These are phyloP conservation scores for Penicillium herquei DNA, from an alignment of 495 filamentous ascomycete species.

Conservation along the genomic window DNA sequence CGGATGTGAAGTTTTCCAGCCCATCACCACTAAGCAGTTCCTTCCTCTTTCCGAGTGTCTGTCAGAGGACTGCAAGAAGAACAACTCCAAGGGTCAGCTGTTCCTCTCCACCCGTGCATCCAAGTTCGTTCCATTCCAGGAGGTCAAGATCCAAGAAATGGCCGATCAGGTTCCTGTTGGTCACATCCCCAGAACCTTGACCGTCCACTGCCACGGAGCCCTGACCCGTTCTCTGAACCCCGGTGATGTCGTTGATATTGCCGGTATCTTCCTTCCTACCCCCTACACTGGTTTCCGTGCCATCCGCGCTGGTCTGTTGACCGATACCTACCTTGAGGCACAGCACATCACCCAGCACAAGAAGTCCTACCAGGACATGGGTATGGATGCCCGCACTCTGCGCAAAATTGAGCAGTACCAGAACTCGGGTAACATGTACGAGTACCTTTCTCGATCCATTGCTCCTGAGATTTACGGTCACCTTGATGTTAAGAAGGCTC, in stretches of 20 bases:
- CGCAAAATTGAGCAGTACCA: constrained; percentile 78
- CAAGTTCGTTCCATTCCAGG: constrained; percentile 96
- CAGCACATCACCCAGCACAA: constrained; percentile 94
- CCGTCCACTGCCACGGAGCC: constrained; percentile 83
- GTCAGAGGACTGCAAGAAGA: constrained; percentile 82
- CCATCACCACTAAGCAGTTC: constrained; percentile 87
- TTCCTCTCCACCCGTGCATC: constrained; percentile 91
- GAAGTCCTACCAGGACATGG: constrained; percentile 89
- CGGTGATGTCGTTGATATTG: constrained; percentile 89
- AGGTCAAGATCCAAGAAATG: constrained; percentile 98
- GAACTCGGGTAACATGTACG: constrained; percentile 86
- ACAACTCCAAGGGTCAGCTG: constrained; percentile 89
- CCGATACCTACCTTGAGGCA: constrained; percentile 95
- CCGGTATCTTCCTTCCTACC: constrained; percentile 93
- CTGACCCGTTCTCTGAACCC: constrained; percentile 84
- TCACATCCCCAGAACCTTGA: constrained; percentile 89
- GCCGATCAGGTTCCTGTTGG: constrained; percentile 97
- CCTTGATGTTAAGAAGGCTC: constrained; percentile 94
- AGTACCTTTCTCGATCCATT: constrained; percentile 90
- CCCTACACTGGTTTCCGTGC: constrained; percentile 98
- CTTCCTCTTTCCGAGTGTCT: constrained; percentile 80
- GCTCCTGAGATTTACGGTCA: constrained; percentile 97
- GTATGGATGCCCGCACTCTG: constrained; percentile 71
- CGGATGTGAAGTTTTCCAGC: constrained; percentile 96
- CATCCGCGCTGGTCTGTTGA: constrained; percentile 89